Conservation (phyloP, 2,329 filamentous ascomycete genomes). For the Aspergillus uvarum region DNA sequence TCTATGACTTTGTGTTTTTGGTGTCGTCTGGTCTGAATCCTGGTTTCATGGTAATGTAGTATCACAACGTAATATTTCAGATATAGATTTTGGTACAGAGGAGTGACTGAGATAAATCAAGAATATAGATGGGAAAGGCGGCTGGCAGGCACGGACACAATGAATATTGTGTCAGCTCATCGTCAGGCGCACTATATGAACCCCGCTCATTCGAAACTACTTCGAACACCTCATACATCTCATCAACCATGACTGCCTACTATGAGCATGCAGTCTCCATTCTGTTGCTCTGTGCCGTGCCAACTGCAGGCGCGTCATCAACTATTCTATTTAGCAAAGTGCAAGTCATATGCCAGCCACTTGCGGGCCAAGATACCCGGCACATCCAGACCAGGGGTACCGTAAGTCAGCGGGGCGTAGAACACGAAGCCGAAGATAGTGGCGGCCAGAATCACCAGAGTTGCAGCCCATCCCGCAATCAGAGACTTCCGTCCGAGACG, state of each 20-base stretch:
- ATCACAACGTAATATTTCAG: neutral
- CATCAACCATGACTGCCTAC: neutral
- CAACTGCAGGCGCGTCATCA: neutral
- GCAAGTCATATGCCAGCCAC: conserved; percentile 95
- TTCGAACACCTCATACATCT: neutral
- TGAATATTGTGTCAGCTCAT: neutral
- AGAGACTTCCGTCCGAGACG: conserved; percentile 77
- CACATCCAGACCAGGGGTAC: conserved; percentile 81
- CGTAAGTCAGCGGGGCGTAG: conserved; percentile 94
- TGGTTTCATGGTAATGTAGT: neutral
- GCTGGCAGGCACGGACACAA: neutral
- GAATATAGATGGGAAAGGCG: neutral
- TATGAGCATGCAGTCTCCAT: neutral
- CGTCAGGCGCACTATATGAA: neutral
- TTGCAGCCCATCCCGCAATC: conserved; percentile 75
- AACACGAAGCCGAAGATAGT: conserved; percentile 81
- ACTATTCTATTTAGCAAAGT: conserved; percentile 84
- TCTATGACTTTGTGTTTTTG: neutral
- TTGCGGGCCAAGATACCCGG: conserved; percentile 78
- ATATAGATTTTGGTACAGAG: neutral
- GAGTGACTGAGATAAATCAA: neutral
- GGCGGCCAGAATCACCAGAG: conserved; percentile 64
- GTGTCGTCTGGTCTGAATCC: neutral
- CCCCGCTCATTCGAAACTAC: neutral
- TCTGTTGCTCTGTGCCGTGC: neutral